Conservation (phyloP, 345 rosid species). For the Schrenkiella parvula region DNA sequence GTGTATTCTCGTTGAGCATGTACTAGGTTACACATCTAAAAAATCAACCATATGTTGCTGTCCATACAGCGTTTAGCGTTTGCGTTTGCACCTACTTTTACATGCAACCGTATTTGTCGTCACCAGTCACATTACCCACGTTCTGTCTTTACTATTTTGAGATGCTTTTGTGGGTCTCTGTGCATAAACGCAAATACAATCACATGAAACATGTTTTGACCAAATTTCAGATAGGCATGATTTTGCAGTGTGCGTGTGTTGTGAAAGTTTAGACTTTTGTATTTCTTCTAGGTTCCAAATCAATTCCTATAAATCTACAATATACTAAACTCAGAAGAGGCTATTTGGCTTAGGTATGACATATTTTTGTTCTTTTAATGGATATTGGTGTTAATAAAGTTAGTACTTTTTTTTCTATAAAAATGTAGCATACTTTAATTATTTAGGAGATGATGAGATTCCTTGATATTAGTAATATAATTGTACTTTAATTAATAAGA, state of each 20-base stretch:
- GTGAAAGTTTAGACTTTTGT: neutral
- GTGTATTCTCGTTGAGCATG: neutral
- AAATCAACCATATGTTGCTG: neutral
- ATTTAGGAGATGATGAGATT: conserved; percentile 17
- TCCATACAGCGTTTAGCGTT: neutral
- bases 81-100: neutral
- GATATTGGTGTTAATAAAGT: neutral
- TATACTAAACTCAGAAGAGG: neutral
- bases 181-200: conserved; percentile 3
- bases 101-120: conserved; percentile 16
- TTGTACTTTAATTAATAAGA: neutral
- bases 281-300: neutral
- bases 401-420: conserved; percentile 1
- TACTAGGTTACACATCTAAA: neutral
- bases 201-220: conserved; percentile 24
- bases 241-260: neutral
- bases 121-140: conserved; percentile 4
- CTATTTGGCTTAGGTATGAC: neutral
- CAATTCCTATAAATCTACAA: neutral
- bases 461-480: conserved; percentile 8
- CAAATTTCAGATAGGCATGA: conserved; percentile 15
- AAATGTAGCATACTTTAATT: conserved; percentile 15
- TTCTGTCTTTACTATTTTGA: conserved; percentile 5
- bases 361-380: neutral
- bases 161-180: conserved; percentile 14